Conservation (phyloP, 2,329 filamentous ascomycete genomes). For the Bisporella sp. region DNA sequence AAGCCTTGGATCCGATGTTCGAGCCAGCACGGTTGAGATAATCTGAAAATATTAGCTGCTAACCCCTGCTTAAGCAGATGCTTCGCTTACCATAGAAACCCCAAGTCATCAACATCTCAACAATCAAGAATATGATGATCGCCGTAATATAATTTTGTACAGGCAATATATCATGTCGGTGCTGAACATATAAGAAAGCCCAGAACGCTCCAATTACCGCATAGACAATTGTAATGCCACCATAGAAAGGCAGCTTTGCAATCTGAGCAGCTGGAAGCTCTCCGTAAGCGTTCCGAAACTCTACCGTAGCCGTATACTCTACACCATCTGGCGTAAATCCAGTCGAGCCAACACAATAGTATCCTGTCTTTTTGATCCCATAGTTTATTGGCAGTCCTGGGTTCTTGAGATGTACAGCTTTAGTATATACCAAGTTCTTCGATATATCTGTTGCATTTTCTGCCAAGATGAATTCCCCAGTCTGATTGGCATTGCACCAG, state of each 20-base stretch:
- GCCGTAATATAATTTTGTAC: conserved; percentile 99
- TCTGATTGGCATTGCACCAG: conserved; percentile 68
- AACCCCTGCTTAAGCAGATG: background rate
- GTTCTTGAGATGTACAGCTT: conserved; percentile 75
- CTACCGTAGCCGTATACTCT: conserved; percentile 73
- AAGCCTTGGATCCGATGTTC: conserved; percentile 72
- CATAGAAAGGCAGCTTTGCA: conserved; percentile 94
- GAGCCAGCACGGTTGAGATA: conserved; percentile 87
- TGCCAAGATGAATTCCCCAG: conserved; percentile 78
- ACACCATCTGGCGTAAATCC: conserved; percentile 51
- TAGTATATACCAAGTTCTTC: conserved; percentile 65
- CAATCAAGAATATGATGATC: conserved; percentile 85
- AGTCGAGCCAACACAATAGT: conserved; percentile 86
- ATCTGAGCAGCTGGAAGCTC: conserved; percentile 94
- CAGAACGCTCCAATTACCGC: conserved; percentile 81
- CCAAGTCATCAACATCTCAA: conserved; percentile 99
- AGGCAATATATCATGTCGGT: conserved; percentile 86
- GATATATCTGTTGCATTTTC: conserved; percentile 68
- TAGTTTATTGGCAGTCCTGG: conserved; percentile 68
- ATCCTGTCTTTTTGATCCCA: conserved; percentile 80
- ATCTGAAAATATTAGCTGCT: conserved; percentile 48
- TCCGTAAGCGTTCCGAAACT: conserved; percentile 93
- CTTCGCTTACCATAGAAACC: conserved; percentile 72
- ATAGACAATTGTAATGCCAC: conserved; percentile 88
- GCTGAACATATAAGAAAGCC: conserved; percentile 92